Evolutionary conservation across 2,329 filamentous ascomycete species (phyloP).

Genomic region (Metarhizium album): DNA sequence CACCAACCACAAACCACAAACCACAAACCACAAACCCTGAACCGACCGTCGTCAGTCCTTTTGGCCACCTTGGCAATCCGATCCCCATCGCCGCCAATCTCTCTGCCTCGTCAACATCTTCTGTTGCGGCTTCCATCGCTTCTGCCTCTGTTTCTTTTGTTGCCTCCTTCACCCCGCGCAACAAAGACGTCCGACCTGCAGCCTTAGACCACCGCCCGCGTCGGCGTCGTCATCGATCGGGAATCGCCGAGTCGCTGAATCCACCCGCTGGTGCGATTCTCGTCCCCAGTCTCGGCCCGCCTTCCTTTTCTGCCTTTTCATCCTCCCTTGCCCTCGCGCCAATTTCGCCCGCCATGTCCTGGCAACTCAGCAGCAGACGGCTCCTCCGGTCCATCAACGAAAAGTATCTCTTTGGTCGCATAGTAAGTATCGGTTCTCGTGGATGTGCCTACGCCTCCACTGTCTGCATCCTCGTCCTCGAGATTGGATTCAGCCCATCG

Average conservation of each 20-base stretch:
- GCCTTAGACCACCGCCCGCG: not conserved
- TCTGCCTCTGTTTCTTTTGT: too few species aligned
- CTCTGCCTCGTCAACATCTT: too few species aligned
- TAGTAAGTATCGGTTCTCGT: slow-evolving; percentile 44
- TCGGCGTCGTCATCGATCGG: not conserved
- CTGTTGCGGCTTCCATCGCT: too few species aligned
- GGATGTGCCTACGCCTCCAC: too few species aligned
- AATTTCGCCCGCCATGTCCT: slow-evolving; percentile 34
- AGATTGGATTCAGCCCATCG: not conserved
- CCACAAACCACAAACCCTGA: too few species aligned
- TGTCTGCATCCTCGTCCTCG: not conserved
- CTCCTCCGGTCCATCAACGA: slow-evolving; percentile 50
- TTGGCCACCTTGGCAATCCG: too few species aligned
- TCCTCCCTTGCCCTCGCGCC: too few species aligned
- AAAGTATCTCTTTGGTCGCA: slow-evolving; percentile 61
- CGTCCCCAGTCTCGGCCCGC: not conserved
- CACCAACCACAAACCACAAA: too few species aligned
- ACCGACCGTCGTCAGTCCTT: too few species aligned
- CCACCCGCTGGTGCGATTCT: not conserved
- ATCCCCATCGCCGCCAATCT: too few species aligned
- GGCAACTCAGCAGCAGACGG: slow-evolving; percentile 49
- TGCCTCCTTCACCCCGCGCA: too few species aligned
- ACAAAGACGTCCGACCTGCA: too few species aligned
- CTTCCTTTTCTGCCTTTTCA: not conserved
- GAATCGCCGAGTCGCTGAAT: not conserved